Percentiles rank a stretch among this genome's conserved stretches.
Conservation (phyloP, 208 protist genomes). For the Lotmaria passim region DNA sequence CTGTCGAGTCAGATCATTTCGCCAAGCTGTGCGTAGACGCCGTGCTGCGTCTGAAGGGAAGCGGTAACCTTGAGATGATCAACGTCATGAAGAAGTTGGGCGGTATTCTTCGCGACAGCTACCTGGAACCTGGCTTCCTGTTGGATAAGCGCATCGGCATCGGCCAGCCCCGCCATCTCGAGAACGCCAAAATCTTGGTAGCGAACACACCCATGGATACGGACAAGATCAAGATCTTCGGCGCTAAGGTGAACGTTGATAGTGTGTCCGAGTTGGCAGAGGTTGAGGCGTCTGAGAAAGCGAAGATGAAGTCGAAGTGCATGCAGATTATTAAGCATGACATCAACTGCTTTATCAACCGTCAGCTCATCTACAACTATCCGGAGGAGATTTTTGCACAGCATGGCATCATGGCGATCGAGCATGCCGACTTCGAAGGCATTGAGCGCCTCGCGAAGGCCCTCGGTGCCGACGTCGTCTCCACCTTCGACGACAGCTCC, state of each 20-base stretch:
- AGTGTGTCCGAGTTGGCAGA: constrained; percentile 95
- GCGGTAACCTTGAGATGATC: constrained; percentile 98
- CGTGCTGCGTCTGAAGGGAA: constrained; percentile 95
- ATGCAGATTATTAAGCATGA: constrained; percentile 97
- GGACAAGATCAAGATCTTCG: constrained; percentile 99
- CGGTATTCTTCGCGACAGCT: constrained; percentile 97
- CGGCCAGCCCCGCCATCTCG: constrained; percentile 96
- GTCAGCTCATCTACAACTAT: constrained; percentile 99
- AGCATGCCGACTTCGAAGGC: constrained; percentile 99
- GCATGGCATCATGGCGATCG: constrained; percentile 97
- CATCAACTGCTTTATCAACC: constrained; percentile 99
- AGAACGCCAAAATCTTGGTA: constrained; percentile 99
- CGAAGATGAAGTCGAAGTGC: constrained; percentile 94
- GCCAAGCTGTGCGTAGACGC: constrained; percentile 99
- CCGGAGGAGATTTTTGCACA: constrained; percentile 99
- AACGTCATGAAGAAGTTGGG: constrained; percentile 99
- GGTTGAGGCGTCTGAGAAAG: constrained; percentile 99
- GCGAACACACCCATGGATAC: constrained; percentile 99
- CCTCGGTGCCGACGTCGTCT: constrained; percentile 98
- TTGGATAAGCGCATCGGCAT: constrained; percentile 99
- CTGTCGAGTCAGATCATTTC: constrained; percentile 98
- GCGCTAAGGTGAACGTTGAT: constrained; percentile 95
- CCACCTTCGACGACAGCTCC: constrained; percentile 98
- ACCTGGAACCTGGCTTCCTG: constrained; percentile 99
- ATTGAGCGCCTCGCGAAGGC: constrained; percentile 95